A percentile compares a stretch with the other conserved stretches of the same genome.
These are phyloP conservation scores for Nitzschia palea DNA, from an alignment of 108 stramenopile species.

Conservation along the genomic window DNA sequence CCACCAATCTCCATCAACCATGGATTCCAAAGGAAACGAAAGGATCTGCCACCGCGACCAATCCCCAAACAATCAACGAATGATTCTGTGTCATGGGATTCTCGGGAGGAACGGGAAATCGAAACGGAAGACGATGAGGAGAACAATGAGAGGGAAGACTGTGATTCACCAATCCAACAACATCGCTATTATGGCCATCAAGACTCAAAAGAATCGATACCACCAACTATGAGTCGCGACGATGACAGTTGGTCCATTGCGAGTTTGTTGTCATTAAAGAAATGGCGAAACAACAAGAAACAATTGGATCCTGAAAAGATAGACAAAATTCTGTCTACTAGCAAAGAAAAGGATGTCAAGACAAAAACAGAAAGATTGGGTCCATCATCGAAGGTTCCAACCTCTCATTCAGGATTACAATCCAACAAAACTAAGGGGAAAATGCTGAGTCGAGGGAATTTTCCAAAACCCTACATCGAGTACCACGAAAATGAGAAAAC, in stretches of 20 bases:
- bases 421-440: background rate
- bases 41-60: too few relatives aligned
- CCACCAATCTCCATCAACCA: too few relatives aligned
- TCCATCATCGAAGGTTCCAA: background rate
- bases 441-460: background rate
- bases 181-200: background rate
- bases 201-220: background rate
- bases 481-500: constrained; percentile 4
- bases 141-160: background rate
- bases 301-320: constrained; percentile 5
- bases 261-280: constrained; percentile 14
- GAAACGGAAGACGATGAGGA: background rate
- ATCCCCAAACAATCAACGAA: too few relatives aligned
- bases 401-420: background rate
- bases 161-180: constrained; percentile 5
- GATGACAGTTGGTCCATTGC: constrained; percentile 20
- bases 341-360: too few relatives aligned
- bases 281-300: constrained; percentile 8
- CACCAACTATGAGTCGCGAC: background rate
- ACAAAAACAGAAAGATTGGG: background rate
- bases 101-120: too few relatives aligned
- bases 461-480: constrained; percentile 9
- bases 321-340: constrained; percentile 9
- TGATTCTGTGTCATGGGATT: too few relatives aligned
- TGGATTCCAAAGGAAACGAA: too few relatives aligned